Base-by-base conservation (phyloP, 176 grass and related monocot species). In the Carex myosuroides region DNA sequence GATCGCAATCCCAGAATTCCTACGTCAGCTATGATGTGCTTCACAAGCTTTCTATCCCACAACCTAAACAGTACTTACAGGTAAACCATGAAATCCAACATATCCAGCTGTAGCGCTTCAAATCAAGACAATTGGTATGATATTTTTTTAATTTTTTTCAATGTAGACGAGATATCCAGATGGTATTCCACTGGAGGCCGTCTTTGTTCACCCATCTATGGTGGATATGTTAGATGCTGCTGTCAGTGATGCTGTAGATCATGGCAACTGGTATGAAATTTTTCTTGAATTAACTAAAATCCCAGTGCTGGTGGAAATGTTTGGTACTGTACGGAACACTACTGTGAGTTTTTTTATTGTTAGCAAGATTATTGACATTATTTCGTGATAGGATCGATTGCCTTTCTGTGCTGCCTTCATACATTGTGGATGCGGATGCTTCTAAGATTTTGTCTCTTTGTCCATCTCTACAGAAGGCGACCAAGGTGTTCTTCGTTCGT, bases 31-130 rank as follows among this genome's bases (percentile, higher is more conserved):
- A 98, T 14, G 89, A 98, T 14, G 86, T 95, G 59, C 95, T 98
- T 90, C 92, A 89, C 63, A 98, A 95, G 87, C 95, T 98, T 59
- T 84, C 83, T 18, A 94, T 98, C 74, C 95, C 95, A 87, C 95
- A 95, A 75, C 95, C 95, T 60, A 98, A 93, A 86, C 95, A 98
- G 60, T 98, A 91, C 82, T 83, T 98, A 85, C 92, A 95, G 92
- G 95, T 98, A 93, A 57, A 64, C 17, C 33, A 66, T 30, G 65
- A 82, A 67, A 67, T 75, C 86, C 73, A 90, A 82, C 7, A 18
- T 83, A 74, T 80, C 37, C 54, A 26, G 64, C 79, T 71, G 53
- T 55, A 54, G 54, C 64, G 54, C 71, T 69, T 6, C 58, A 82
- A 76, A 55, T 83, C 61, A 70, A 24, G 24, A 52, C 21, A 22